These are phyloP conservation scores for Diaporthe velutina DNA, from an alignment of 2,329 filamentous ascomycete species.

Conservation along the genomic window DNA sequence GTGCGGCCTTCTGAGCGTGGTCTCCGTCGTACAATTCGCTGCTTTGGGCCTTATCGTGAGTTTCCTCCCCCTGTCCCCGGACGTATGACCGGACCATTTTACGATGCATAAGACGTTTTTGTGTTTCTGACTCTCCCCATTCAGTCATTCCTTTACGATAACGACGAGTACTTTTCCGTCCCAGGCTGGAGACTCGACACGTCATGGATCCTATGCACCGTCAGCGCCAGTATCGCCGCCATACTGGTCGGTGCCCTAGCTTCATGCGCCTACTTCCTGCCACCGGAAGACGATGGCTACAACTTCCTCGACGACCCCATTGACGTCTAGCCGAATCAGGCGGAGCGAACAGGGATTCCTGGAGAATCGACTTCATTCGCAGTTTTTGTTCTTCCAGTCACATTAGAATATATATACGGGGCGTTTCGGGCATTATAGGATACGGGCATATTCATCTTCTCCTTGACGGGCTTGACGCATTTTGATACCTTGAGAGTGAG, in stretches of 20 bases:
- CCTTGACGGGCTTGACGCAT: conserved; percentile 7
- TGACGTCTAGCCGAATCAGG: conserved; percentile 54
- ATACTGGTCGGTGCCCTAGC: conserved; percentile 70
- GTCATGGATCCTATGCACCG: conserved; percentile 79
- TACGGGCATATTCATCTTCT: conserved; percentile 33
- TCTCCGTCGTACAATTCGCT: conserved; percentile 78
- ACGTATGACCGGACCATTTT: not conserved
- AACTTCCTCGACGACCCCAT: conserved; percentile 71
- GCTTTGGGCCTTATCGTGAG: conserved; percentile 87
- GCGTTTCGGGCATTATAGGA: conserved; percentile 39
- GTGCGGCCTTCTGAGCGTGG: conserved; percentile 72
- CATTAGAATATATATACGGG: conserved; percentile 36
- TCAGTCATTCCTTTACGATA: conserved; percentile 85
- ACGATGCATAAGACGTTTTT: not conserved
- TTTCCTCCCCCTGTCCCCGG: conserved; percentile 42
- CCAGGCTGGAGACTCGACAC: conserved; percentile 84
- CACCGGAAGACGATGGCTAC: conserved; percentile 83
- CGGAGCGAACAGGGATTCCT: not conserved
- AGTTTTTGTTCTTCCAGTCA: not conserved
- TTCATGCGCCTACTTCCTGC: conserved; percentile 77
- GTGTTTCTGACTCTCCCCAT: conserved; percentile 28
- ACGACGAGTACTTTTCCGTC: conserved; percentile 85
- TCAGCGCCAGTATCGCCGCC: conserved; percentile 66
- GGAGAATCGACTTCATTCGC: conserved; percentile 1
- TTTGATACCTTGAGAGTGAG: conserved; percentile 38